Evolutionary conservation across 2,329 filamentous ascomycete genomes (phyloP).

Genomic region (Colletotrichum truncatum): DNA sequence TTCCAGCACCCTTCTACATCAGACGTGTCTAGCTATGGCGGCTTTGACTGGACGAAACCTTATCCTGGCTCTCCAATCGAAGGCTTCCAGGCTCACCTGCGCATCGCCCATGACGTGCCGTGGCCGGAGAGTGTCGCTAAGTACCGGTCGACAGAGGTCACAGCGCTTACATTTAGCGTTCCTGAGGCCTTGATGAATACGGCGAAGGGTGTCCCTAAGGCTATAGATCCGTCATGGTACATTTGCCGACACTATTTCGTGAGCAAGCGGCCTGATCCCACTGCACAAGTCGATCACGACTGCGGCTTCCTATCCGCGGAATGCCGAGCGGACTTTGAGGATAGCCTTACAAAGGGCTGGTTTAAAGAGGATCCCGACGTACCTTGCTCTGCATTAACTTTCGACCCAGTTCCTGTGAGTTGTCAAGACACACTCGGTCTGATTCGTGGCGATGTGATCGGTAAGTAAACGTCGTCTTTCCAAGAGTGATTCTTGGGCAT

Average conservation of each 20-base stretch:
- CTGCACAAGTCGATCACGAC: neutral
- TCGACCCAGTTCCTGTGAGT: neutral
- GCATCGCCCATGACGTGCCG: neutral
- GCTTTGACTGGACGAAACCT: conserved; percentile 1
- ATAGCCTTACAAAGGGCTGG: neutral
- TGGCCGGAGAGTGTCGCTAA: neutral
- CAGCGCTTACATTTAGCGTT: neutral
- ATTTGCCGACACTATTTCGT: conserved; percentile 8
- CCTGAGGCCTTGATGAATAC: neutral
- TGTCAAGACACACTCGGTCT: neutral
- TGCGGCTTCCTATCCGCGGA: neutral
- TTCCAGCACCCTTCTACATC: neutral
- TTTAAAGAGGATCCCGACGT: neutral
- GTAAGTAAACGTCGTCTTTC: neutral
- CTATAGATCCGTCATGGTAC: neutral
- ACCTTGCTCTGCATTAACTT: neutral
- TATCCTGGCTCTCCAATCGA: neutral
- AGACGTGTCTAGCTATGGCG: neutral
- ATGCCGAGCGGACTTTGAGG: neutral
- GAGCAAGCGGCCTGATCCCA: neutral
- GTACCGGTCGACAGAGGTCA: neutral
- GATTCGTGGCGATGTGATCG: neutral
- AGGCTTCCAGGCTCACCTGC: neutral
- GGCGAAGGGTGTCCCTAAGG: neutral
- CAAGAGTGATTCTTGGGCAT: neutral